These are phyloP conservation scores for Neoboletus brunneissimus DNA, from an alignment of 768 basidiomycete species.

Conservation along the genomic window DNA sequence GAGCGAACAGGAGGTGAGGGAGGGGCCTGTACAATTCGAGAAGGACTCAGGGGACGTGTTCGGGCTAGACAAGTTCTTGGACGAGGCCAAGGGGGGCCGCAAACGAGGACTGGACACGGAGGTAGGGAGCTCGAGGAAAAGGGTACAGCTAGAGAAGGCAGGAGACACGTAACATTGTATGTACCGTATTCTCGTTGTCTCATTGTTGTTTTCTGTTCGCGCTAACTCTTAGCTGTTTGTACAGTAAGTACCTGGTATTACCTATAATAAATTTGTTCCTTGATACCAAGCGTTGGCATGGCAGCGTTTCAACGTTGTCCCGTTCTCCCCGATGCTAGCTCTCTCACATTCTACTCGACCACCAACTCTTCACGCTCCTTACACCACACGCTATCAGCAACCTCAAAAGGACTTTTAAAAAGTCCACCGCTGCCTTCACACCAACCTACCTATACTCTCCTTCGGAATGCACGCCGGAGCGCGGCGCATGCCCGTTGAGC, in stretches of 20 bases:
- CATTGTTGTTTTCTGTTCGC: background rate
- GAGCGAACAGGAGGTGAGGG: slow-evolving; percentile 74
- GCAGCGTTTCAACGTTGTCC: background rate
- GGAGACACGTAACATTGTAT: slow-evolving; percentile 35
- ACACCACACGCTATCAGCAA: background rate
- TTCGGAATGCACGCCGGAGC: slow-evolving; percentile 25
- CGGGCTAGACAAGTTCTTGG: slow-evolving; percentile 94
- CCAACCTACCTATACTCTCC: background rate
- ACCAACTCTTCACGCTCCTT: slow-evolving; percentile 19
- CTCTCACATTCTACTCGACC: slow-evolving; percentile 6
- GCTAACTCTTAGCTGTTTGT: background rate
- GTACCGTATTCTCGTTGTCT: background rate
- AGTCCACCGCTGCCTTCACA: background rate
- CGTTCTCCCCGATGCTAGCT: background rate
- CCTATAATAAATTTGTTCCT: background rate
- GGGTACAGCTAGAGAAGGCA: slow-evolving; percentile 66
- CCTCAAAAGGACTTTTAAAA: background rate
- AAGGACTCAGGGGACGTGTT: slow-evolving; percentile 98
- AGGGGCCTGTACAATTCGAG: slow-evolving; percentile 98
- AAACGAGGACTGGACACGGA: slow-evolving; percentile 83
- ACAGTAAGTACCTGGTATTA: background rate
- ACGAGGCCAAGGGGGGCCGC: slow-evolving; percentile 93
- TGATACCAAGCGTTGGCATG: slow-evolving; percentile 20
- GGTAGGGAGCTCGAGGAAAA: slow-evolving; percentile 66
- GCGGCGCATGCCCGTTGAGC: slow-evolving; percentile 32